These are phyloP conservation scores for Colletotrichum filicis DNA, from an alignment of 2,329 filamentous ascomycete species.

Conservation along the genomic window DNA sequence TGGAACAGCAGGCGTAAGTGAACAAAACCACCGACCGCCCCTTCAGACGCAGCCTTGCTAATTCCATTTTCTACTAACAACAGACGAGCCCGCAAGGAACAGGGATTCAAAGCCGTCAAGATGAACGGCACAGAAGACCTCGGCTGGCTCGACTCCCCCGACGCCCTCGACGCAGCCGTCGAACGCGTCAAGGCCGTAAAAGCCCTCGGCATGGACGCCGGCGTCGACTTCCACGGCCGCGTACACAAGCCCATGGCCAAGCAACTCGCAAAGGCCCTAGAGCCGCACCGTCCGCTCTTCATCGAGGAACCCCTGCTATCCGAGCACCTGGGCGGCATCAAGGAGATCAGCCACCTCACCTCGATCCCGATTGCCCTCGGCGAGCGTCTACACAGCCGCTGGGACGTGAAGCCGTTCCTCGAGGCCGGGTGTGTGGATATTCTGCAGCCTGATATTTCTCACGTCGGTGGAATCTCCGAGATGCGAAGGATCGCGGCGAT, in stretches of 20 bases:
- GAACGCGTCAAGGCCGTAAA: constrained; percentile 77
- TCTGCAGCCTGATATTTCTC: constrained; percentile 78
- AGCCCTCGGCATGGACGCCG: constrained; percentile 75
- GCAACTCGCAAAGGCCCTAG: constrained; percentile 74
- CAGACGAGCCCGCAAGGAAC: constrained; percentile 65
- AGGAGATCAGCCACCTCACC: constrained; percentile 64
- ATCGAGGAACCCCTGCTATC: constrained; percentile 78
- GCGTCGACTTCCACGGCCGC: constrained; percentile 82
- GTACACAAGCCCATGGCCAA: constrained; percentile 86
- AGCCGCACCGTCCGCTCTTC: constrained; percentile 77
- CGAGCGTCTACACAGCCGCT: constrained; percentile 76
- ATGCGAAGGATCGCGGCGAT: constrained; percentile 75
- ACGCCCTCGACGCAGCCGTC: constrained; percentile 70
- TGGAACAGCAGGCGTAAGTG: constrained; percentile 69
- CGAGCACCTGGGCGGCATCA: constrained; percentile 75
- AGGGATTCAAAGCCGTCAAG: constrained; percentile 76
- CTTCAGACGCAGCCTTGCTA: background rate
- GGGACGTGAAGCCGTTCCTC: constrained; percentile 79
- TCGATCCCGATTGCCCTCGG: constrained; percentile 77
- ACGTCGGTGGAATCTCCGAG: constrained; percentile 80
- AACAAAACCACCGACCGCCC: background rate
- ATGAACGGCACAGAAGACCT: constrained; percentile 85
- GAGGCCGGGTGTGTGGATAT: constrained; percentile 76
- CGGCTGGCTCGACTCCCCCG: constrained; percentile 80
- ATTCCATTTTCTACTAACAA: background rate